These are phyloP conservation scores for Cryptosporidium sp. DNA, from an alignment of 169 alveolate species.

Conservation along the genomic window DNA sequence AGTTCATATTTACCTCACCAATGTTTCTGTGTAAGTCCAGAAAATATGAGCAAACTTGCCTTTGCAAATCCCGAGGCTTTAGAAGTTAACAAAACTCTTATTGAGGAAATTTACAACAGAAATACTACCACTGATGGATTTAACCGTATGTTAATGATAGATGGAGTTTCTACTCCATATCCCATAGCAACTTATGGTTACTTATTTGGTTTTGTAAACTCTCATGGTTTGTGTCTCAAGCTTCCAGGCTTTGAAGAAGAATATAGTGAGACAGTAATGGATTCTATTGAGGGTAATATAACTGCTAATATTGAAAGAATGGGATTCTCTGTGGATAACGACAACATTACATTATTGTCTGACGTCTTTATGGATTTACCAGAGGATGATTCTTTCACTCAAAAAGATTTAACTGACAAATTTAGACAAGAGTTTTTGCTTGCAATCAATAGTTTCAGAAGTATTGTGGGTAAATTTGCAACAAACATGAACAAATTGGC, in stretches of 20 bases:
- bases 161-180: constrained; percentile 67
- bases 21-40: constrained; percentile 75
- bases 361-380: constrained; percentile 65
- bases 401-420: constrained; percentile 52
- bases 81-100: constrained; percentile 47
- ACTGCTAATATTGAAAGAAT: constrained; percentile 55
- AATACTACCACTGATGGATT: constrained; percentile 6
- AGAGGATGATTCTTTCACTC: constrained; percentile 40
- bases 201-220: constrained; percentile 50
- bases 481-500: constrained; percentile 72
- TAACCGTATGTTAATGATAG: constrained; percentile 33
- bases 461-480: constrained; percentile 67
- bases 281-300: constrained; percentile 54
- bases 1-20: constrained; percentile 58
- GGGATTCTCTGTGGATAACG: constrained; percentile 38
- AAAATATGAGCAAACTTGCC: constrained; percentile 54
- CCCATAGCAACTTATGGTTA: constrained; percentile 73
- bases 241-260: constrained; percentile 51
- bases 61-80: constrained; percentile 65
- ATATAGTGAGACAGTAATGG: constrained; percentile 44
- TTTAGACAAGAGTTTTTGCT: constrained; percentile 70
- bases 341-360: constrained; percentile 44
- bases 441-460: constrained; percentile 70
- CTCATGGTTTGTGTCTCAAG: constrained; percentile 69
- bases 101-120: constrained; percentile 3